Percentiles rank a stretch among this genome's conserved stretches.
Evolutionary conservation across 2,329 filamentous ascomycete genomes (phyloP).

Genomic region (Fusarium sacchari): DNA sequence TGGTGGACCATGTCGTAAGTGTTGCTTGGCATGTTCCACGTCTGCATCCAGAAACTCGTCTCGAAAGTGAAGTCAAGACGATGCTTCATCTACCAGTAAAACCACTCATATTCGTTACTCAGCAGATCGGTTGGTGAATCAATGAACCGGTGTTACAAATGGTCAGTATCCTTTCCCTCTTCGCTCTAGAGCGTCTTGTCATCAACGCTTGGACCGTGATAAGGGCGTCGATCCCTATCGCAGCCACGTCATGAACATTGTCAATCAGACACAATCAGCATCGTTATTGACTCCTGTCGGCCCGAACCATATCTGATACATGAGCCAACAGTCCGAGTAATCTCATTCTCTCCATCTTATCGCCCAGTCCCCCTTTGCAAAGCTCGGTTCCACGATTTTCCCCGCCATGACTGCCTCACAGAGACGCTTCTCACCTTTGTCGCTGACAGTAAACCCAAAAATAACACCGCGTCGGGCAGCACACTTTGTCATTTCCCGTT

Average conservation of each 20-base stretch:
- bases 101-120: not conserved
- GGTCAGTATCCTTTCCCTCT: not conserved
- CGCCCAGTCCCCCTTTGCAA: conserved; percentile 69
- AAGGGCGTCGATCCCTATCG: not conserved
- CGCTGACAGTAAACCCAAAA: conserved; percentile 57
- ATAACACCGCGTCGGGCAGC: conserved; percentile 70
- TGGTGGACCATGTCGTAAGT: not conserved
- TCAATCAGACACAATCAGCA: not conserved
- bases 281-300: not conserved
- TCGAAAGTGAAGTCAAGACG: not conserved
- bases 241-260: not conserved
- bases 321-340: not conserved
- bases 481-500: conserved; percentile 68
- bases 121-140: not conserved
- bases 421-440: conserved; percentile 47
- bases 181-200: not conserved
- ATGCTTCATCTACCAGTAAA: not conserved
- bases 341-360: conserved; percentile 63
- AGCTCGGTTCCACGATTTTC: conserved; percentile 67
- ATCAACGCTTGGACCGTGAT: not conserved
- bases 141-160: not conserved
- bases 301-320: not conserved
- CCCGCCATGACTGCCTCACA: conserved; percentile 70
- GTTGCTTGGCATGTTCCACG: not conserved
- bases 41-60: not conserved